Evolutionary conservation across 2,329 filamentous ascomycete genomes (phyloP), one percentile per base, ranked within the genome.

Genomic region (Fusarium acutatum): DNA sequence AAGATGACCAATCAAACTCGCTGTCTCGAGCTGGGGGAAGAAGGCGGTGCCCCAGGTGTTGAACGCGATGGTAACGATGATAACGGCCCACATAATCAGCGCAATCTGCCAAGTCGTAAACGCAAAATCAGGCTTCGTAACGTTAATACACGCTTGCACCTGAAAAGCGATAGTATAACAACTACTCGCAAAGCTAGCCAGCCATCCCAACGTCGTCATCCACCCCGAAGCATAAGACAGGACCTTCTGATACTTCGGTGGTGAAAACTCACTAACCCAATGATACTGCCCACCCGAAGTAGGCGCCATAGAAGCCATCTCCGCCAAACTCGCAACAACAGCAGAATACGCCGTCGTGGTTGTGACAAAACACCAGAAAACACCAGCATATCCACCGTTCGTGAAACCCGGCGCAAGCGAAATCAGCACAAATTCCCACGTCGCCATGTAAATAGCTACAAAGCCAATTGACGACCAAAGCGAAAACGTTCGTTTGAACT

Each of bases 271-370:
- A 5, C 69, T 72, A 5, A 72, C 69, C 68, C 69, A 72, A 6
- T 72, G 69, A 1, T 71, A 72, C 49, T 72, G 68, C 3, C 69
- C 69, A 12, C 69, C 69, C 2, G 69, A 72, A 1, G 68, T 72
- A 10, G 69, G 68, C 5, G 69, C 69, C 69, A 71, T 71, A 8
- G 69, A 71, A 34, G 69, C 69, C 68, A 72, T 72, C 53, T 72
- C 69, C 1, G 69, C 69, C 20, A 72, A 14, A 38, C 68, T 72
- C 0, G 69, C 69, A 11, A 72, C 69, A 1, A 72, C 69, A 15
- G 69, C 69, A 20, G 57, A 64, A 4, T 72, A 72, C 0, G 69
- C 69, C 0, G 7, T 38, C 0, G 69, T 72, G 0, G 69, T 72
- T 0, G 63, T 72, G 9, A 72, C 43, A 30, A 72, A 72, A 20